Percentiles rank a stretch among this genome's conserved stretches.
Evolutionary conservation across 2,329 filamentous ascomycete genomes (phyloP).

Genomic region (Ophiosphaerella korrae): DNA sequence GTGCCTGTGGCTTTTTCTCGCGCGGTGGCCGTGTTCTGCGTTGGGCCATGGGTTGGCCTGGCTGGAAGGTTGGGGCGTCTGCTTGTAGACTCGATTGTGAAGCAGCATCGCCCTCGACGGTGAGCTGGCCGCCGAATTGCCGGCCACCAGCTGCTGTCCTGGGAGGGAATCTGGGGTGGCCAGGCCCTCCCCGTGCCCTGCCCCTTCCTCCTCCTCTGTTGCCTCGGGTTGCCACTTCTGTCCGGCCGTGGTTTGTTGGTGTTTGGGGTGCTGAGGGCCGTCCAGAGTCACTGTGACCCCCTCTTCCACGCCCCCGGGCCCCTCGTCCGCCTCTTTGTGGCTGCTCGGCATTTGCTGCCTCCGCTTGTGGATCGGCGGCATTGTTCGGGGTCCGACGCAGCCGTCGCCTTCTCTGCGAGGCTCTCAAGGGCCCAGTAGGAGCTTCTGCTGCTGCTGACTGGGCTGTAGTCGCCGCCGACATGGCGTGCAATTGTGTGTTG

Average conservation of each 20-base stretch:
- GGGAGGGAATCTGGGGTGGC: conserved; percentile 21
- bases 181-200: conserved; percentile 16
- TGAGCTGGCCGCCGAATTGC: conserved; percentile 57
- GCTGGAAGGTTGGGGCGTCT: conserved; percentile 58
- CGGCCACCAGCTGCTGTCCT: conserved; percentile 45
- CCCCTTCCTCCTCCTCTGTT: conserved; percentile 16
- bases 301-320: conserved; percentile 24
- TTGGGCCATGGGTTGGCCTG: conserved; percentile 53
- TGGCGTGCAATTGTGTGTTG: conserved; percentile 11
- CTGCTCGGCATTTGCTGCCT: conserved; percentile 15
- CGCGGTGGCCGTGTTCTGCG: conserved; percentile 55
- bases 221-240: background rate
- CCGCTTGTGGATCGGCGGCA: conserved; percentile 21
- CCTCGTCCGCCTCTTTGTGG: conserved; percentile 28
- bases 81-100: conserved; percentile 48
- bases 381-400: conserved; percentile 31
- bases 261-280: conserved; percentile 2
- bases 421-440: conserved; percentile 19
- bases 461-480: conserved; percentile 26
- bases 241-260: background rate
- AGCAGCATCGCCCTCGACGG: conserved; percentile 35
- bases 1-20: conserved; percentile 45
- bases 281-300: conserved; percentile 14
- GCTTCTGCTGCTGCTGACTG: conserved; percentile 10
- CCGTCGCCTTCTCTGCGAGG: conserved; percentile 24